A percentile compares a stretch with the other conserved stretches of the same genome.
These are phyloP conservation scores for Salvia hispanica DNA, from an alignment of 257 asterid genomes.

Conservation along the genomic window DNA sequence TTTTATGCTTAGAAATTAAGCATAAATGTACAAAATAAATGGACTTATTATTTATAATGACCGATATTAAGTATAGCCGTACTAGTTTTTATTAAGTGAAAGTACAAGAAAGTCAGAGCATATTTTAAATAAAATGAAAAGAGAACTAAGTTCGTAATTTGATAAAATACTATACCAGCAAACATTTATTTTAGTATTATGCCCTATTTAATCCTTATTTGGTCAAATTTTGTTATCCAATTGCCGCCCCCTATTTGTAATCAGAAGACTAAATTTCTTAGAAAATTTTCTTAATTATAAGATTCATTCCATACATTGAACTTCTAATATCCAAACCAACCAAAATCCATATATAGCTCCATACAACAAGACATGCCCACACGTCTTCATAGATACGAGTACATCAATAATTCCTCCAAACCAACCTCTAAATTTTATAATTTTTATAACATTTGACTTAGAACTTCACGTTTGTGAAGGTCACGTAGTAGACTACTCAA, in stretches of 20 bases:
- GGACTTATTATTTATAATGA: too few relatives aligned
- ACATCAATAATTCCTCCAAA: constrained; percentile 16
- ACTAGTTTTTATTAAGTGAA: neutral
- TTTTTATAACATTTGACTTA: constrained; percentile 28
- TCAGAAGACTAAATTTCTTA: neutral
- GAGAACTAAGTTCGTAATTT: neutral
- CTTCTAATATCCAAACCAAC: neutral
- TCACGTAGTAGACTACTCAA: constrained; percentile 39
- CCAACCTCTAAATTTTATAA: constrained; percentile 17
- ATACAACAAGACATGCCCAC: constrained; percentile 34
- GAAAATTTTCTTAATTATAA: neutral
- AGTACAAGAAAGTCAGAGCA: neutral
- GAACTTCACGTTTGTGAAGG: constrained; percentile 40
- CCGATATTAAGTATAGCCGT: too few relatives aligned
- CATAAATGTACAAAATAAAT: too few relatives aligned
- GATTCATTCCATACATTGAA: constrained; percentile 32
- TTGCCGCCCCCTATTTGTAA: constrained; percentile 17
- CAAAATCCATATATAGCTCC: neutral
- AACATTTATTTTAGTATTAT: neutral
- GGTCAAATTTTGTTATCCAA: neutral
- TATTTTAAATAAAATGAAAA: neutral
- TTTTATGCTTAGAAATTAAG: too few relatives aligned
- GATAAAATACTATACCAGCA: neutral
- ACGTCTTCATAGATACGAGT: constrained; percentile 29
- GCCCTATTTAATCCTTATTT: neutral